Evolutionary conservation across 2,329 filamentous ascomycete species (phyloP), one percentile per base, ranked within the genome.

Genomic region (Colletotrichum salicis): DNA sequence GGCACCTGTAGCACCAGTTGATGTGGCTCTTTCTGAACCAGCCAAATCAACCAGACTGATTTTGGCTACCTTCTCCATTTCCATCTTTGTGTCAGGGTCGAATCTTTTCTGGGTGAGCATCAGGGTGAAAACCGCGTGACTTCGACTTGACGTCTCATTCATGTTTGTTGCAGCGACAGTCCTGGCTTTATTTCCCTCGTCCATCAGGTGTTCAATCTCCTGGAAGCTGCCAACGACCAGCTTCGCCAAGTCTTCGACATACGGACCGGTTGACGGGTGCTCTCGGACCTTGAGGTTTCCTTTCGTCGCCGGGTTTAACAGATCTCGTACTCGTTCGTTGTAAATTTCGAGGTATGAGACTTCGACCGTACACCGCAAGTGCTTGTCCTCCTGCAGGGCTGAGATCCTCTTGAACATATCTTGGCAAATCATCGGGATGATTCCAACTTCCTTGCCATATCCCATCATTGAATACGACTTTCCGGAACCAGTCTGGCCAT

Each of bases 381-480:
- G 92, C 77, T 91, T 91, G 82, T 97, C 94, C 76, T 87, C 80
- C 76, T 93, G 88, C 77, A 96, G 86, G 60, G 85, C 84, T 31
- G 85, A 85, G 79, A 99, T 99, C 74, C 96, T 89, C 79, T 92
- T 90, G 81, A 99, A 99, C 95, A 99, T 98, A 78, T 97, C 93
- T 84, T 96, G 94, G 82, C 96, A 99, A 84, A 99, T 99, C 78
- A 91, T 93, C 57, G 97, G 96, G 74, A 98, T 98, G 74, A 99
- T 96, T 81, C 96, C 96, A 70, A 95, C 90, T 79, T 99, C 96
- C 78, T 96, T 93, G 65, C 96, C 96, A 83, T 98, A 99, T 60
- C 96, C 96, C 96, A 99, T 99, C 96, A 99, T 99, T 37, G 95
- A 98, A 83, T 99, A 99, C 19, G 95, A 98, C 85, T 99, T 99